Percentiles rank a stretch among this genome's conserved stretches.
Evolutionary conservation across 2,329 filamentous ascomycete species (phyloP).

Genomic region (Plenodomus lindquistii): DNA sequence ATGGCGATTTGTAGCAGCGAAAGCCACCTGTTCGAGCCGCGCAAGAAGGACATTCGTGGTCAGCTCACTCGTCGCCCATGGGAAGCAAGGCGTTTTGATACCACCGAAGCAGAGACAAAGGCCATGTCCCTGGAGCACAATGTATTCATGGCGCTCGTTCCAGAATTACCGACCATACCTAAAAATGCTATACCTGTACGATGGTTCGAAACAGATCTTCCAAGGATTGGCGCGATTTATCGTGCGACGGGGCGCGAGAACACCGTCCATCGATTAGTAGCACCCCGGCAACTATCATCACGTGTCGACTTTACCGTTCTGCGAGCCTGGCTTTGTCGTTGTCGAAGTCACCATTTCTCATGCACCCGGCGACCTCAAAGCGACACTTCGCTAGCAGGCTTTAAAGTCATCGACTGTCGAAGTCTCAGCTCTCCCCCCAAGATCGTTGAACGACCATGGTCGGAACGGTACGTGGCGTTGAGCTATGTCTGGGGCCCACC

Average conservation of each 20-base stretch:
- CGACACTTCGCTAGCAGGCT: neutral
- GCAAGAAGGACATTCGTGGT: conserved; percentile 2
- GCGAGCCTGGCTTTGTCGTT: conserved; percentile 1
- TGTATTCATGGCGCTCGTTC: conserved; percentile 4
- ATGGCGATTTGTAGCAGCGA: conserved; percentile 4
- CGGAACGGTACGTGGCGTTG: conserved; percentile 4
- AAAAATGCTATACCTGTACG: conserved; percentile 1
- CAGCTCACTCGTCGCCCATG: neutral
- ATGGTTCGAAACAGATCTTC: conserved; percentile 4
- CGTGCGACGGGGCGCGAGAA: conserved; percentile 1
- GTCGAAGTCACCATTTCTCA: neutral
- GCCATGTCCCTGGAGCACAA: conserved; percentile 1
- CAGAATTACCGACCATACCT: neutral
- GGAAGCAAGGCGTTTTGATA: neutral
- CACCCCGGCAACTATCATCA: neutral
- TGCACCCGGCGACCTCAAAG: neutral
- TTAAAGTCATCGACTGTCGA: conserved; percentile 5
- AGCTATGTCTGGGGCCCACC: conserved; percentile 6
- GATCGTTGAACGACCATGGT: conserved; percentile 1
- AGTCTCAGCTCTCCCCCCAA: neutral
- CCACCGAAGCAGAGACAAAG: neutral
- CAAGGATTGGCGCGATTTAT: neutral
- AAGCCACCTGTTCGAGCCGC: conserved; percentile 1
- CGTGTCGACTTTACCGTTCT: neutral
- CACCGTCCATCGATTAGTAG: neutral